Evolutionary conservation across 176 grass and related monocot genomes (phyloP), one percentile per base, ranked within the genome.

Genomic region (Coix lacrymajobi): DNA sequence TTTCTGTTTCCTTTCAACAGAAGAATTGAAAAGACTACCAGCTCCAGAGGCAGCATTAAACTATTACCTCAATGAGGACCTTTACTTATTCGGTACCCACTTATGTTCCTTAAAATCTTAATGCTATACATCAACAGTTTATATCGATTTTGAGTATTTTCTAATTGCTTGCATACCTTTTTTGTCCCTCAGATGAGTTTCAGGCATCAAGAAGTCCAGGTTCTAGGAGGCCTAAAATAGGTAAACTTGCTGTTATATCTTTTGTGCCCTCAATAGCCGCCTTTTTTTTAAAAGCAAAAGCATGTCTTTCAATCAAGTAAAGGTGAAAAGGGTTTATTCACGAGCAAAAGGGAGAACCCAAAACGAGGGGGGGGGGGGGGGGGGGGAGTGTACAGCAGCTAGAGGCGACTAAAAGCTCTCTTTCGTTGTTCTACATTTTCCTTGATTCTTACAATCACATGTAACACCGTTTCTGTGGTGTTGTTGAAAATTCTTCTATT

Each of bases 31-130:
- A 84, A 88, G 68, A 28, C 65, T 98, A 62, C 96, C 96, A 63
- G 92, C 90, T 73, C 88, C 96, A 39, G 79, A 86, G 61, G 82
- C 60, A 25, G 96, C 96, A 80, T 15, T 95, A 84, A 83, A 88
- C 41, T 98, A 95, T 66, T 98, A 98, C 76, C 74, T 93, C 87
- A 98, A 91, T 77, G 92, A 91, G 68, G 96, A 98, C 66, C 87
- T 93, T 17, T 98, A 98, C 79, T 68, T 98, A 81, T 98, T 98
- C 82, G 96, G 96, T 98, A 80, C 17, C 60, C 29, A 81, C 30
- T 62, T 3, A 19, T 83, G 82, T 51, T 20, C 29, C 33, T 76
- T 0, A 28, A 17, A 62, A 46, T 60, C 33, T 25, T 19, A 65
- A 30, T 60, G 24, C 1, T 88, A 24, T 88, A 34, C n/a, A 80